Conservation (phyloP, 2,329 filamentous ascomycete species). For the Ciborinia camelliae region DNA sequence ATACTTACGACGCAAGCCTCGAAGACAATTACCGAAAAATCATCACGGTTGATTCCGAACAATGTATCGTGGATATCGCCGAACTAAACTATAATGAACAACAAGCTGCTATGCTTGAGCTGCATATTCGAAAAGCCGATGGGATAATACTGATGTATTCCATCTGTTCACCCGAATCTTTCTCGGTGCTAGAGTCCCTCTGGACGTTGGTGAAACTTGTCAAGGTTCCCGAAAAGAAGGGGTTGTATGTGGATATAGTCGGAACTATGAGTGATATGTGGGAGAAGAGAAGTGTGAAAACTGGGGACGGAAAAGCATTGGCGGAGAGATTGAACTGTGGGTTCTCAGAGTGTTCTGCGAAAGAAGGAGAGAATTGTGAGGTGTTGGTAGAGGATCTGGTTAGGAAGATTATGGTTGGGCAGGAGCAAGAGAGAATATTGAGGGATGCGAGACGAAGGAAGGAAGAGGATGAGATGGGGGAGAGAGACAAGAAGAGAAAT, state of each 20-base stretch:
- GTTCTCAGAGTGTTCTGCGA: slow-evolving; percentile 7
- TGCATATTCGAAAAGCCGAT: background rate
- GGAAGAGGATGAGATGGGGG: background rate
- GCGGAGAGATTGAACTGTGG: slow-evolving; percentile 5
- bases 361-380: slow-evolving; percentile 6
- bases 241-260: slow-evolving; percentile 1
- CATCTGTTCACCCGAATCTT: background rate
- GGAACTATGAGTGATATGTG: slow-evolving; percentile 9
- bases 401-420: background rate
- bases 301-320: background rate
- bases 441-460: background rate
- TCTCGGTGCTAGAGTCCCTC: background rate
- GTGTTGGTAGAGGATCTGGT: background rate
- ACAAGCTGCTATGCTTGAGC: fast-evolving
- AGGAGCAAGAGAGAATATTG: background rate
- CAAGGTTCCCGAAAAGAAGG: background rate
- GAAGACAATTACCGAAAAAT: background rate
- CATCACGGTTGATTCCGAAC: background rate
- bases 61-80: background rate
- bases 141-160: slow-evolving; percentile 10
- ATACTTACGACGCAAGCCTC: background rate
- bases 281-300: slow-evolving; percentile 12
- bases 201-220: background rate
- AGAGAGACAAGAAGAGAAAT: background rate
- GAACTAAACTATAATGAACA: background rate